Evolutionary conservation across 352 stramenopile species (phyloP).

Genomic region (Globisporangium megalacanthum): DNA sequence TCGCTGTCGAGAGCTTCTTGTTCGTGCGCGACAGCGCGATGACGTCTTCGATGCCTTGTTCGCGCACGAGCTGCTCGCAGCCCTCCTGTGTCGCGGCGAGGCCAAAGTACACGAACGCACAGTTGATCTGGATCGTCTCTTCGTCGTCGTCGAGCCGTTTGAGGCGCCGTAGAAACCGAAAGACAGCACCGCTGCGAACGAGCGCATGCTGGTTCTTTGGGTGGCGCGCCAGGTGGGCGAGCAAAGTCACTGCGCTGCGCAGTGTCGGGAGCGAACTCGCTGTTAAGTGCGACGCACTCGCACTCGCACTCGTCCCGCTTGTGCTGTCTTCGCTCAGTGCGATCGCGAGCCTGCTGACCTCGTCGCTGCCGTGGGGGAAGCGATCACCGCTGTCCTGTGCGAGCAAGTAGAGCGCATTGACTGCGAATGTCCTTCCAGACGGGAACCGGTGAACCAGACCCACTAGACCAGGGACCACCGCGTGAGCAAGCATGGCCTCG

Average conservation of each 20-base stretch:
- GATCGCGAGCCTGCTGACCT: slow-evolving; percentile 37
- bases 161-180: slow-evolving; percentile 48
- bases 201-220: slow-evolving; percentile 49
- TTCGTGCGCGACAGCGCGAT: slow-evolving; percentile 53
- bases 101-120: slow-evolving; percentile 58
- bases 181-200: slow-evolving; percentile 49
- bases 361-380: slow-evolving; percentile 64
- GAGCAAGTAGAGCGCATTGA: slow-evolving; percentile 56
- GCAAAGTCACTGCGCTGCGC: slow-evolving; percentile 48
- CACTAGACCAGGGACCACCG: slow-evolving; percentile 45
- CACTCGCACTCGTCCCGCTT: not conserved
- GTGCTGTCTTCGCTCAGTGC: slow-evolving; percentile 28
- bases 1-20: slow-evolving; percentile 26
- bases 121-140: slow-evolving; percentile 63
- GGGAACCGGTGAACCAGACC: slow-evolving; percentile 40
- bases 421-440: slow-evolving; percentile 30
- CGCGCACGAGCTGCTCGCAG: slow-evolving; percentile 68
- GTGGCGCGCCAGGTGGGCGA: slow-evolving; percentile 55
- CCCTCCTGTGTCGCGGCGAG: slow-evolving; percentile 61
- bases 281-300: not conserved
- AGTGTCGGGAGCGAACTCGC: not conserved
- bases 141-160: slow-evolving; percentile 31
- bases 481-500: slow-evolving; percentile 28
- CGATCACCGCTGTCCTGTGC: slow-evolving; percentile 29
- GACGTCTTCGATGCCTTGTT: slow-evolving; percentile 59